Percentiles rank a stretch among this genome's conserved stretches.
Conservation (phyloP, 768 basidiomycete species). For the Trichaptum fuscoviolaceum region DNA sequence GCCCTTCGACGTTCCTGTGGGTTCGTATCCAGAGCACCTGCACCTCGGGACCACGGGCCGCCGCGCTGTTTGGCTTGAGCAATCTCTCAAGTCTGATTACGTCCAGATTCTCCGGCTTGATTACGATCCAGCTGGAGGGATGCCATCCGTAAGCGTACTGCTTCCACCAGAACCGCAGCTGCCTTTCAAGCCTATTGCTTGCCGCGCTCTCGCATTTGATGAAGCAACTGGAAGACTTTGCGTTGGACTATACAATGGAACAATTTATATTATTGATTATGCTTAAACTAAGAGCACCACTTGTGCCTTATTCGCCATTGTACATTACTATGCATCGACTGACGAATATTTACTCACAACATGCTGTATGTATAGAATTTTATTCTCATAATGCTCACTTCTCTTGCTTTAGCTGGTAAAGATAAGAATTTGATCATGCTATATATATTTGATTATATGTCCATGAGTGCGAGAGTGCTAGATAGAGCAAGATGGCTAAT, state of each 20-base stretch:
- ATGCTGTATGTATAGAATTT: neutral
- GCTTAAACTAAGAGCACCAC: neutral
- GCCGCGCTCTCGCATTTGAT: slow-evolving; percentile 47
- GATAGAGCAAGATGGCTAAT: neutral
- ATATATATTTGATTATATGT: neutral
- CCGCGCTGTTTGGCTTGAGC: slow-evolving; percentile 50
- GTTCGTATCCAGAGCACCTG: slow-evolving; percentile 16
- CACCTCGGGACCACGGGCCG: slow-evolving; percentile 33
- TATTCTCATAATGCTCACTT: no score
- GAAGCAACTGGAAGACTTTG: slow-evolving; percentile 49
- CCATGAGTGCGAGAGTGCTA: neutral
- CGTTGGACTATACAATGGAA: slow-evolving; percentile 47
- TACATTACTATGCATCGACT: no score
- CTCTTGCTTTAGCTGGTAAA: no score
- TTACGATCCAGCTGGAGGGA: slow-evolving; percentile 24
- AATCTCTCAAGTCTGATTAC: slow-evolving; percentile 43
- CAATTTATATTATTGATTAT: slow-evolving; percentile 42
- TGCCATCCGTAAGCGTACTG: slow-evolving; percentile 29
- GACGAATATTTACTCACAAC: neutral
- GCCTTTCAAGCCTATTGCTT: slow-evolving; percentile 44
- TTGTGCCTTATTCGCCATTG: no score
- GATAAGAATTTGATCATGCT: neutral
- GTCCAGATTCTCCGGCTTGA: slow-evolving; percentile 48
- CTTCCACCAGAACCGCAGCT: slow-evolving; percentile 43
- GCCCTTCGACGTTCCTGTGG: neutral